A percentile compares a stretch with the other conserved stretches of the same genome.
Conservation (phyloP, 139 green algal genomes). For the Picochlorum costavermella region DNA sequence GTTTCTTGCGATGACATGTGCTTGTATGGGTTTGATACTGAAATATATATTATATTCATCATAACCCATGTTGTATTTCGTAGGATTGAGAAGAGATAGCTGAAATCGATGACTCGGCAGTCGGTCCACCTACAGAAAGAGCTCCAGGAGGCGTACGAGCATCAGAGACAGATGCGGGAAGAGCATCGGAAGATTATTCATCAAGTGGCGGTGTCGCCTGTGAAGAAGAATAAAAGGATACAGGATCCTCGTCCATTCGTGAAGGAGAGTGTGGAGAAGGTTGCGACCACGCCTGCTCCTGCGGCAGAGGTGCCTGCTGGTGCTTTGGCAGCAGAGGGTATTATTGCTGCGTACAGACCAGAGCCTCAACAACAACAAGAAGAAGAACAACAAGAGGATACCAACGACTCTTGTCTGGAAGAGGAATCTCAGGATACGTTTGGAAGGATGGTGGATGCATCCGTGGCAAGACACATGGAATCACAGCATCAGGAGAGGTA, state of each 20-base stretch:
- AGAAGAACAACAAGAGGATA: no score
- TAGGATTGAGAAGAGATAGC: no score
- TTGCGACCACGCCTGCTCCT: no score
- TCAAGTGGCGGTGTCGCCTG: not conserved
- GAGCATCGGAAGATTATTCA: not conserved
- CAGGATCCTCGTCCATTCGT: no score
- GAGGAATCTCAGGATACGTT: slow-evolving; percentile 7
- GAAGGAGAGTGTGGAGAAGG: no score
- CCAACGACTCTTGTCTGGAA: not conserved
- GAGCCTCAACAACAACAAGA: no score
- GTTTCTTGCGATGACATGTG: no score
- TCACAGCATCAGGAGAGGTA: not conserved
- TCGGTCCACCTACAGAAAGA: not conserved
- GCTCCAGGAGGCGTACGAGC: not conserved
- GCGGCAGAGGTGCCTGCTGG: no score
- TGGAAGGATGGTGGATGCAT: slow-evolving; percentile 1
- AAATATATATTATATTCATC: no score
- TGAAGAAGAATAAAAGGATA: not conserved
- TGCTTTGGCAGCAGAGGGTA: not conserved
- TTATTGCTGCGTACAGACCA: not conserved
- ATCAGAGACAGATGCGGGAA: not conserved
- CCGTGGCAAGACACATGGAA: slow-evolving; percentile 1
- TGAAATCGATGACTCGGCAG: not conserved
- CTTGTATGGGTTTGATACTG: no score
- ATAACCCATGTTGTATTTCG: no score